Evolutionary conservation across 2,329 filamentous ascomycete species (phyloP).

Genomic region (Aspergillus fischeri): DNA sequence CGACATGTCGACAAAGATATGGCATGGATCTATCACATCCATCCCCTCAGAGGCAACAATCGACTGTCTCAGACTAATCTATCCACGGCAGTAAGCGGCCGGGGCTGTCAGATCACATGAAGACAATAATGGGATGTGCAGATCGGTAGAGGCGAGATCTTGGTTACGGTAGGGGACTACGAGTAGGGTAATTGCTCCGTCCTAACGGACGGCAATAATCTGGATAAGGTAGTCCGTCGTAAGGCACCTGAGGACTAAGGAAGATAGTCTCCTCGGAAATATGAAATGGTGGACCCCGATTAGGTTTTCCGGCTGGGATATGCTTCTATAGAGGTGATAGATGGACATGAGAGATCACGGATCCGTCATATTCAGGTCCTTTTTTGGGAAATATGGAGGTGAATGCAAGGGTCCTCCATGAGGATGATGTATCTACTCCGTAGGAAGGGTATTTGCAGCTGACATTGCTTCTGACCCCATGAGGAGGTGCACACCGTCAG

Average conservation of each 20-base stretch:
- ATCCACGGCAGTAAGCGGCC: background rate
- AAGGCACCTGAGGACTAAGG: too few relatives aligned
- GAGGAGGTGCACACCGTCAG: too few relatives aligned
- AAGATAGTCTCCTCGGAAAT: background rate
- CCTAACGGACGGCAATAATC: too few relatives aligned
- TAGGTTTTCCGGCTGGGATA: background rate
- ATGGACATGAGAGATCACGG: background rate
- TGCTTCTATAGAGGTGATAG: background rate
- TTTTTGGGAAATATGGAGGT: background rate
- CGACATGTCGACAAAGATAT: background rate
- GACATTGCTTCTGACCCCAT: background rate
- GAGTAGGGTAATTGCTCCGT: background rate
- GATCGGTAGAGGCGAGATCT: background rate
- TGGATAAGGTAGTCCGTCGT: too few relatives aligned
- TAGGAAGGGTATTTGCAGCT: background rate
- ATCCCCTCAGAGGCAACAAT: background rate
- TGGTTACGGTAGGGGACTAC: background rate
- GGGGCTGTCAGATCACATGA: background rate
- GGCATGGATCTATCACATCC: background rate
- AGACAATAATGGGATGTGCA: background rate
- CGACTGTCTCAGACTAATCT: background rate
- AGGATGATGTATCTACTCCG: background rate
- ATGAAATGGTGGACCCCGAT: background rate
- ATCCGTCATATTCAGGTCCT: background rate
- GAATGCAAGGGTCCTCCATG: too few relatives aligned